Evolutionary conservation across 768 basidiomycete genomes (phyloP), one percentile per base, ranked within the genome.

Genomic region (Termitomyces heimii): DNA sequence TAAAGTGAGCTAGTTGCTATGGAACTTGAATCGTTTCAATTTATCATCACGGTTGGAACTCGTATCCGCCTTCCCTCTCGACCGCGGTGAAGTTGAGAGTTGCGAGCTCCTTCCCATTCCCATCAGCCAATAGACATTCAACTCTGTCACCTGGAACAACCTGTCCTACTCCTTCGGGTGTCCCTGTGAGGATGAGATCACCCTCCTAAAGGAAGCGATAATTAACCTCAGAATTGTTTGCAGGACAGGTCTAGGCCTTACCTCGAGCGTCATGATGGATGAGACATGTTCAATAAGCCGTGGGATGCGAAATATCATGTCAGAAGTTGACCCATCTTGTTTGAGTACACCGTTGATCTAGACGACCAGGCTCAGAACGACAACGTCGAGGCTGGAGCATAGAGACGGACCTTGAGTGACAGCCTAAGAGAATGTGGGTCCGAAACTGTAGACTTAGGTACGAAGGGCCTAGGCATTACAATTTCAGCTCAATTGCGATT

Each of bases 221-320:
- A 53, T 24, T 26, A 51, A 13, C 31, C 31, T 13, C 7, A 16
- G 12, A 5, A 53, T 29, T n/a, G n/a, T n/a, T 18, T 24, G 13
- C 18, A 31, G 22, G 8, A 47, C 18, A 5, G 7, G 13, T 12
- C 28, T 39, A 7, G 12, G 5, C 45, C 76, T 47, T 16, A 89
- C 94, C 80, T 97, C 94, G n/a, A 99, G 80, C 0, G 88, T 87
- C 94, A 98, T 97, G 71, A 99, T 95, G 4, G 92, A 90, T 2
- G 94, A 96, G 55, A 96, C 80, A 66, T 96, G 94, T 61, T 89
- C 84, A 61, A 98, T 88, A 50, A 98, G 78, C 22, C 83, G 78
- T 1, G 94, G 93, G 37, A 98, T 94, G 31, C 79, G 80, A 77
- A 95, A 96, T 44, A 97, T 89, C 94, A 98, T 97, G 68, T 95